phyloP scores from a whole-genome alignment of 305 asterid species.

The Lippia alba region DNA sequence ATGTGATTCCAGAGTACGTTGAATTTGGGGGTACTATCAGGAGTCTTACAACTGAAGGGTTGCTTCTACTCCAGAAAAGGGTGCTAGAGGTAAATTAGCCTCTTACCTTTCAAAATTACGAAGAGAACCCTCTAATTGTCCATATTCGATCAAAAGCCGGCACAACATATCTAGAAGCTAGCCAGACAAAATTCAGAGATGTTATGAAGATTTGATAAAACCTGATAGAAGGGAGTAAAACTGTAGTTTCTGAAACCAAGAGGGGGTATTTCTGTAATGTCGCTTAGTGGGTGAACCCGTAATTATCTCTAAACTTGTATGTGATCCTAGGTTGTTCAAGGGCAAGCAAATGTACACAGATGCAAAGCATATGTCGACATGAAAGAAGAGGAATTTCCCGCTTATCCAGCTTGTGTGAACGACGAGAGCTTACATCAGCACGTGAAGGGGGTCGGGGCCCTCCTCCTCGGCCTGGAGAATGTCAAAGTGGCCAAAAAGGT shows the following conservation, averaged over 20 bases:
- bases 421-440: conserved; percentile 60
- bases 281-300: no score
- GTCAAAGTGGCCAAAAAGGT: conserved; percentile 53
- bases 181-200: no score
- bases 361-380: conserved; percentile 61
- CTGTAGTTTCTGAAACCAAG: no score
- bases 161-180: no score
- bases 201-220: no score
- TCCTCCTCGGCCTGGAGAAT: conserved; percentile 59
- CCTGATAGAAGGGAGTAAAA: no score
- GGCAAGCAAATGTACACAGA: conserved; percentile 64
- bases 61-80: conserved; percentile 66
- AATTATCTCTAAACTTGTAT: background rate
- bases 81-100: conserved; percentile 65
- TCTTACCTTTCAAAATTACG: background rate
- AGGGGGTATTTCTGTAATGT: no score
- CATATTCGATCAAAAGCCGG: no score
- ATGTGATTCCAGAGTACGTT: conserved; percentile 67
- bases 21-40: conserved; percentile 83
- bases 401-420: conserved; percentile 72
- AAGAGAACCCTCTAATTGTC: no score
- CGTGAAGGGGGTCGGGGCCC: conserved; percentile 60
- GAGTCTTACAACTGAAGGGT: conserved; percentile 83
- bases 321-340: conserved; percentile 62
- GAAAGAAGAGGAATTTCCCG: conserved; percentile 56